Percentiles rank a stretch among this genome's conserved stretches.
Evolutionary conservation across 345 rosid genomes (phyloP).

Genomic region (Nasturtium officinale): DNA sequence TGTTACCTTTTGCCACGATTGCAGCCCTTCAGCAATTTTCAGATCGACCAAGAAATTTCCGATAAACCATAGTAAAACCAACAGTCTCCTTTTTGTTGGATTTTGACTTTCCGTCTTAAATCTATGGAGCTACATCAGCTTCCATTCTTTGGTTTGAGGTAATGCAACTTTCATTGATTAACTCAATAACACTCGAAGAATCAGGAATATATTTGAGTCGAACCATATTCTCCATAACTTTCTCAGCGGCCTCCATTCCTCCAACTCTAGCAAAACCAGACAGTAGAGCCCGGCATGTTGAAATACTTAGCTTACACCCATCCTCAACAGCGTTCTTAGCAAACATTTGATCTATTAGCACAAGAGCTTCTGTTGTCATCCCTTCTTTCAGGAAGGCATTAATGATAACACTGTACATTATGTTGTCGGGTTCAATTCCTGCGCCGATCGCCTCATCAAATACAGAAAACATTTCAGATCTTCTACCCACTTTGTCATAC

Average conservation of each 20-base stretch:
- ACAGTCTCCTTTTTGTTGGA: background rate
- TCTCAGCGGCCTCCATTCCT: conserved; percentile 52
- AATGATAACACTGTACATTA: conserved; percentile 55
- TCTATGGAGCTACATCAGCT: conserved; percentile 40
- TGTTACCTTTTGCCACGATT: conserved; percentile 2
- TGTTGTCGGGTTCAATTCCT: conserved; percentile 68
- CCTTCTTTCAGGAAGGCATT: conserved; percentile 61
- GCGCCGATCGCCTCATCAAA: conserved; percentile 62
- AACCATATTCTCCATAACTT: conserved; percentile 55
- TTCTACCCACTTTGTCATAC: conserved; percentile 49
- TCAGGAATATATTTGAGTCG: conserved; percentile 56
- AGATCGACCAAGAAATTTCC: background rate
- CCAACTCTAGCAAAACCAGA: conserved; percentile 52
- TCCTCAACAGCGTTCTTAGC: conserved; percentile 49
- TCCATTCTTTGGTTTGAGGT: conserved; percentile 28
- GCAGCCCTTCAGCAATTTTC: conserved; percentile 11
- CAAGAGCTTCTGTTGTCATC: conserved; percentile 48
- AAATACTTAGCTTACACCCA: conserved; percentile 51
- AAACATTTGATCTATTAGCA: conserved; percentile 55
- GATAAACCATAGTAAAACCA: conserved; percentile 4
- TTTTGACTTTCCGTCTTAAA: conserved; percentile 5
- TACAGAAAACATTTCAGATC: conserved; percentile 53
- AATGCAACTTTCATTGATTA: conserved; percentile 30
- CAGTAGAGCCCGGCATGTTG: conserved; percentile 55
- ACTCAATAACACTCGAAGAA: conserved; percentile 41